Evolutionary conservation across 768 basidiomycete genomes (phyloP).

Genomic region (Termitomyces sp.): DNA sequence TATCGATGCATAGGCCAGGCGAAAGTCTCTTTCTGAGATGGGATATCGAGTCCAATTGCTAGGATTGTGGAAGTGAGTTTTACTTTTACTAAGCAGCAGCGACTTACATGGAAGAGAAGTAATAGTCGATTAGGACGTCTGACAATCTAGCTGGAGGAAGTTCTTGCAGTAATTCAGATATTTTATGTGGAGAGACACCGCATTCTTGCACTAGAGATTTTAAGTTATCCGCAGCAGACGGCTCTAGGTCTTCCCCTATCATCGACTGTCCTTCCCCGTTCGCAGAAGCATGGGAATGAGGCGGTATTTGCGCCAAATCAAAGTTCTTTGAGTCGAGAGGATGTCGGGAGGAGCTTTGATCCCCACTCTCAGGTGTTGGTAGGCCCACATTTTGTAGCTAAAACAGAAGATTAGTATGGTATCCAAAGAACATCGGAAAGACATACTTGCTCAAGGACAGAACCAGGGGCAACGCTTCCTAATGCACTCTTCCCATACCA

Average conservation of each 20-base stretch:
- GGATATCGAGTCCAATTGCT: constrained; percentile 96
- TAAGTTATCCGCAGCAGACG: constrained; percentile 75
- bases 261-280: constrained; percentile 16
- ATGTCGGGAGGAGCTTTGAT: constrained; percentile 11
- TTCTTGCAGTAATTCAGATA: constrained; percentile 86
- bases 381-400: constrained; percentile 30
- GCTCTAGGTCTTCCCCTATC: constrained; percentile 46
- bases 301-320: constrained; percentile 10
- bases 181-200: constrained; percentile 87
- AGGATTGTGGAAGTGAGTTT: constrained; percentile 7
- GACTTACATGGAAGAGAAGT: constrained; percentile 65
- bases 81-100: constrained; percentile 15
- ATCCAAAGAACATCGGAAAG: neutral
- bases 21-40: constrained; percentile 81
- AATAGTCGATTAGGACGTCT: constrained; percentile 80
- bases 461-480: constrained; percentile 78
- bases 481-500: constrained; percentile 86
- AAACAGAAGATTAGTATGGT: neutral
- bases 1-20: constrained; percentile 65
- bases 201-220: constrained; percentile 88
- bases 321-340: constrained; percentile 16
- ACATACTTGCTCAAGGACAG: constrained; percentile 75
- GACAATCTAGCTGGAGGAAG: constrained; percentile 77
- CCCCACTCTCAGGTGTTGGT: constrained; percentile 9
- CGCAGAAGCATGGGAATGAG: constrained; percentile 3